Percentiles rank a stretch among this genome's conserved stretches.
Evolutionary conservation across 257 asterid species (phyloP).

Genomic region (Datura wrightii): DNA sequence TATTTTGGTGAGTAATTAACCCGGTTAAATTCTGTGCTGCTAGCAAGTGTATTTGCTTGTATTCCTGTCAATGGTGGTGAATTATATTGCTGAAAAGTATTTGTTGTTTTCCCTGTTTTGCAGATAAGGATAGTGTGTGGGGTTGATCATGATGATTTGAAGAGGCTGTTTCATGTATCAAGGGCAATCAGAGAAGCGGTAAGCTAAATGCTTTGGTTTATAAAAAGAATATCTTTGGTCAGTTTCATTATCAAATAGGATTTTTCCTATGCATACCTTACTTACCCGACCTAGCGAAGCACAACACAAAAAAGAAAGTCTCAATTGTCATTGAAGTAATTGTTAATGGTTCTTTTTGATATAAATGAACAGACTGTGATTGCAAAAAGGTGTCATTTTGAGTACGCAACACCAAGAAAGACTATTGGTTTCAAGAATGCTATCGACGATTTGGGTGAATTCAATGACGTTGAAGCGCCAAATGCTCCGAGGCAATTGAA

Average conservation of each 20-base stretch:
- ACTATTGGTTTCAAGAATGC: constrained; percentile 42
- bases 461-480: constrained; percentile 32
- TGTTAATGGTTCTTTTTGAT: neutral
- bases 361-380: constrained; percentile 50
- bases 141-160: constrained; percentile 88
- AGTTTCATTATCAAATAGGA: too few species aligned
- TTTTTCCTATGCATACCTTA: too few species aligned
- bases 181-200: constrained; percentile 66
- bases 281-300: too few species aligned
- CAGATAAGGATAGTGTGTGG: constrained; percentile 76
- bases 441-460: constrained; percentile 17
- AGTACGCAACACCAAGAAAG: constrained; percentile 59
- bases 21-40: neutral
- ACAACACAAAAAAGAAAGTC: too few species aligned
- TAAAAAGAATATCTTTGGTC: neutral
- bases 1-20: constrained; percentile 34
- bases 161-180: constrained; percentile 62
- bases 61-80: neutral
- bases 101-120: neutral
- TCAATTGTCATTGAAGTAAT: neutral
- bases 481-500: constrained; percentile 34
- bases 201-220: neutral
- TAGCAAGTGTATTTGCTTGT: neutral
- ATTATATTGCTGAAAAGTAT: constrained; percentile 1
- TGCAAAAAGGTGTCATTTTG: constrained; percentile 61